Conservation (phyloP, 78 protist species). For the Planoprotostelium fungivorum region DNA sequence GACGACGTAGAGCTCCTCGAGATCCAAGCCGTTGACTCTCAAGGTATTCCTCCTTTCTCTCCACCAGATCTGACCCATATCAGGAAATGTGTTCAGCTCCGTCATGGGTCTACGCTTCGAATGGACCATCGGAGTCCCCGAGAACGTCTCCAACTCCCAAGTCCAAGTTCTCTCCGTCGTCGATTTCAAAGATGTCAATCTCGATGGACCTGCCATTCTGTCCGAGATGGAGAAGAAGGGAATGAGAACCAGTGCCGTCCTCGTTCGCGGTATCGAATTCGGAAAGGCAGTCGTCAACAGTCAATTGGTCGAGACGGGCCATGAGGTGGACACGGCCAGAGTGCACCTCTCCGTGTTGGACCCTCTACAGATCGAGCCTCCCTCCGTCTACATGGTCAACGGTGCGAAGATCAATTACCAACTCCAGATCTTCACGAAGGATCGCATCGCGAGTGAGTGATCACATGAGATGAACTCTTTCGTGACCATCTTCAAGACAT, state of each 20-base stretch:
- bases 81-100: constrained; percentile 54
- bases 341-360: constrained; percentile 42
- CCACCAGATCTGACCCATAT: not conserved
- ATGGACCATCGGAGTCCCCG: constrained; percentile 13
- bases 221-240: constrained; percentile 37
- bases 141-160: not conserved
- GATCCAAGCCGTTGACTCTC: constrained; percentile 44
- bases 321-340: constrained; percentile 10
- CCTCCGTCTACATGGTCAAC: constrained; percentile 32
- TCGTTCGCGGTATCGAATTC: constrained; percentile 57
- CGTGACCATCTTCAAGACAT: not conserved
- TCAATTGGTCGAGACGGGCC: constrained; percentile 16
- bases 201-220: constrained; percentile 14
- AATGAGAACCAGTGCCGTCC: constrained; percentile 29
- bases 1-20: constrained; percentile 43
- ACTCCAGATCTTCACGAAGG: constrained; percentile 32
- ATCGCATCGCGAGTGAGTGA: constrained; percentile 36
- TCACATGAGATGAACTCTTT: not conserved
- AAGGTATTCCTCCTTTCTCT: not conserved
- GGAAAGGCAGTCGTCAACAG: constrained; percentile 42
- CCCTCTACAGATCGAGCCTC: constrained; percentile 54
- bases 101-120: constrained; percentile 58
- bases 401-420: constrained; percentile 57
- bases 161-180: constrained; percentile 45
- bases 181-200: constrained; percentile 35